phyloP scores from a whole-genome alignment of 2,329 filamentous ascomycete genomes.

The Cordyceps fumosorosea region DNA sequence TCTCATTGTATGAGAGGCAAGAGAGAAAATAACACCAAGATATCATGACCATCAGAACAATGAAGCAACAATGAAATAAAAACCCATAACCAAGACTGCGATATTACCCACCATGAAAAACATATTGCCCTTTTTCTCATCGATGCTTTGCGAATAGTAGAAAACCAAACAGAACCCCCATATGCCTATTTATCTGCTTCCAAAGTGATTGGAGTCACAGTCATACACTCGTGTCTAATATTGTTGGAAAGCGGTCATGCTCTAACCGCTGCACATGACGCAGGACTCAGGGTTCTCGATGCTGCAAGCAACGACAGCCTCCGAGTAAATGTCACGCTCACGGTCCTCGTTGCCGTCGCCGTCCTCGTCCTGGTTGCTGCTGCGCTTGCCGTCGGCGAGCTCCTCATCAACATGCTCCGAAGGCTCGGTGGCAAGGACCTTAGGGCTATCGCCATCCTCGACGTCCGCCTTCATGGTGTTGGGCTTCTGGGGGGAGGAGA shows the following conservation, averaged over 20 bases:
- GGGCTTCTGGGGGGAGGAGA: constrained; percentile 53
- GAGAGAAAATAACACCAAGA: constrained; percentile 1
- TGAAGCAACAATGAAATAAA: neutral
- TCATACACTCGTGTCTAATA: constrained; percentile 20
- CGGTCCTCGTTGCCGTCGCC: constrained; percentile 67
- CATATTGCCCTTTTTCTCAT: neutral
- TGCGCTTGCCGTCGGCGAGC: constrained; percentile 53
- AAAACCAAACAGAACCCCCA: constrained; percentile 17
- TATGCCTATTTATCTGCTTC: constrained; percentile 15
- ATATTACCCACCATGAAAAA: neutral
- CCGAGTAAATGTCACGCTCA: constrained; percentile 91
- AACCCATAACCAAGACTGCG: neutral
- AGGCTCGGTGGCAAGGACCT: constrained; percentile 68
- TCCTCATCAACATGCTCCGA: constrained; percentile 55
- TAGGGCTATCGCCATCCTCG: constrained; percentile 72
- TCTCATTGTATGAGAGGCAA: neutral
- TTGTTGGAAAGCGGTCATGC: neutral
- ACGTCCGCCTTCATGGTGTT: constrained; percentile 70
- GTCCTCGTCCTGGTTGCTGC: constrained; percentile 67
- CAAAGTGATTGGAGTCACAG: constrained; percentile 18
- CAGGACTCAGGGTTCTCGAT: constrained; percentile 96
- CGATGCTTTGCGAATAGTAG: constrained; percentile 1
- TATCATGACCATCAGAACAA: constrained; percentile 1
- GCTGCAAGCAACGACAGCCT: constrained; percentile 87
- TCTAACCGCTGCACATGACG: constrained; percentile 92